Conservation (phyloP, 257 asterid species). For the Ballota nigra region DNA sequence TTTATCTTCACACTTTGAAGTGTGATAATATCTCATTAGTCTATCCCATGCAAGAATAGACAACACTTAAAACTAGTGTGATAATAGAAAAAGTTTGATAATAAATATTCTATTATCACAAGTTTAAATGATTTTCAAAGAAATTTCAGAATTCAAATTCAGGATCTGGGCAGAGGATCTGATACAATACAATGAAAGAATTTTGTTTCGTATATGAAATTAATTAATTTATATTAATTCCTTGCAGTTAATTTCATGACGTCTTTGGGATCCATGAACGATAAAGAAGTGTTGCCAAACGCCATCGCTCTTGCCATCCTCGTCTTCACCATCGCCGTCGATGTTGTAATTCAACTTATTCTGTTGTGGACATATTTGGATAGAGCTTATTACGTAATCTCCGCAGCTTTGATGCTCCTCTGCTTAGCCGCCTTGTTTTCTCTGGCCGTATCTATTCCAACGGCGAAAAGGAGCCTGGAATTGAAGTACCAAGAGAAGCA, state of each 20-base stretch:
- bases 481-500: slow-evolving; percentile 23
- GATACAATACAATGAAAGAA: too few species aligned
- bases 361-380: neutral
- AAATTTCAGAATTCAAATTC: too few species aligned
- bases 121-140: too few species aligned
- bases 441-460: slow-evolving; percentile 11
- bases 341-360: slow-evolving; percentile 19
- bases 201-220: too few species aligned
- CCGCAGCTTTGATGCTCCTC: slow-evolving; percentile 12
- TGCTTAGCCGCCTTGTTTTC: slow-evolving; percentile 12
- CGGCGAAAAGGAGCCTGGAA: slow-evolving; percentile 17
- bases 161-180: too few species aligned
- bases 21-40: too few species aligned
- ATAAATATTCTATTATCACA: too few species aligned
- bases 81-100: too few species aligned
- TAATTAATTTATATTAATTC: too few species aligned
- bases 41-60: too few species aligned
- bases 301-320: slow-evolving; percentile 13
- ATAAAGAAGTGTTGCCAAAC: slow-evolving; percentile 14
- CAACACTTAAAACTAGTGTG: too few species aligned
- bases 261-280: slow-evolving; percentile 28
- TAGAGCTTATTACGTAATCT: neutral
- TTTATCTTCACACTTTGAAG: too few species aligned
- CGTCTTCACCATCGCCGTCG: slow-evolving; percentile 4
- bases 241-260: neutral